Base-by-base conservation (phyloP, 495 filamentous ascomycete genomes). In the Pyrenopolyporus hunteri region DNA sequence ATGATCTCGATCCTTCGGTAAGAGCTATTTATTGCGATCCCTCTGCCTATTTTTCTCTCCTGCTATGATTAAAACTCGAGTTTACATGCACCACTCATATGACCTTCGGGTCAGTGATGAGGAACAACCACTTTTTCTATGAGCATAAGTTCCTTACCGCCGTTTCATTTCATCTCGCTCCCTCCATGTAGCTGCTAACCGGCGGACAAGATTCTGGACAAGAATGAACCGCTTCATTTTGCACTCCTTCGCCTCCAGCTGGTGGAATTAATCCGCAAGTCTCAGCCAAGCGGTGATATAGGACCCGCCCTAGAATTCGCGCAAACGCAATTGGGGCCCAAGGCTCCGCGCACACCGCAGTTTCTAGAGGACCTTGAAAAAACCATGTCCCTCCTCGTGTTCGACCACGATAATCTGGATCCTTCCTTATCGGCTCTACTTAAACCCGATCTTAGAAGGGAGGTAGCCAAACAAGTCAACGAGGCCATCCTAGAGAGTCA, bases 31-130 rank as follows among this genome's bases (percentile, higher is more conserved):
- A 26, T 58, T 48, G 26, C 20, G 25, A 10, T 1, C 9, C 0
- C 22, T 22, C 29, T 65, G 45, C 42, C 29, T 48, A 31, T 11
- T 7, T 47, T 16, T 28, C 35, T 19, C 47, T 64, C 56, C 82
- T 84, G 85, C 86, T 79, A 93, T 92, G 93, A 97, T 98, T 96
- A 95, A 78, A 91, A 74, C 73, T 72, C 73, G 78, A 82, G 85
- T 92, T 95, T 73, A 77, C 94, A 97, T 98, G 93, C 95, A 99
- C 93, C 93, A 98, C 93, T 92, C 93, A 89, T 91, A 98, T 81
- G 80, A 80, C 81, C 86, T 86, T 85, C 79, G 75, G 84, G 86
- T 84, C 85, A 73, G 83, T 91, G 95, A 92, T 91, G 92, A 97
- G 82, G 91, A 89, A 87, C 82, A 91, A 87, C 87, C 81, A 78